Base-by-base conservation (phyloP, 805 yeast species). In the Zygoascus ofunaensis region DNA sequence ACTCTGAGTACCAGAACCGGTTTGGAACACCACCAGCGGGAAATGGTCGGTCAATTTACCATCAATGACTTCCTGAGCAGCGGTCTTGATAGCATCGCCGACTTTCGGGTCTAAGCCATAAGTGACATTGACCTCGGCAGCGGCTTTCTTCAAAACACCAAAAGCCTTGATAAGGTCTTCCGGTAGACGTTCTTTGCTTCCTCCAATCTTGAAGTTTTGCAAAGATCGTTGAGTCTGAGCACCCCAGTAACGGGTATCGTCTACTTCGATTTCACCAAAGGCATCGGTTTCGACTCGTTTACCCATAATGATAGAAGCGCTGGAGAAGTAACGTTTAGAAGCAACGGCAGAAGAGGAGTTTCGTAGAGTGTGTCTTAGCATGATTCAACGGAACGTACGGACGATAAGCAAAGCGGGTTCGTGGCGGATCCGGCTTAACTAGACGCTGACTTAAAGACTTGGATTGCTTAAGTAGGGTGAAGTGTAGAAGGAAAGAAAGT, bases 1-100 rank as follows among this genome's bases (percentile, higher is more conserved):
- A 51, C 94, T 82, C 70, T 92, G 98, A 47, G 98, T 92, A 65
- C 98, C 98, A 26, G 95, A 85, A 48, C 98, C 98, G 49, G 98
- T 92, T 73, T 92, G 98, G 83, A 87, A 92, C 32, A 92, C 97
- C 47, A 92, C 98, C 64, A 92, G 74, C 47, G 98, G 98, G 80
- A 92, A 92, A 68, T 92, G 95, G 59, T 83, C 95, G 51, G 79
- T 75, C 62, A 92, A 76, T 66, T 87, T 85, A 53, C 98, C 98
- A 56, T 82, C 86, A 40, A 84, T 73, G 34, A 92, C 97, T 67
- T 92, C 98, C 56, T 87, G 82, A 48, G 97, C 97, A 41, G 97
- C 98, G 63, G 80, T 74, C 69, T 85, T 80, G 62, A 92, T 92
- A 42, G 95, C 95, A 32, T 67, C 70, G 5, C 96, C 79, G 39